Conservation (phyloP, 1,284 basidiomycete genomes). For the Ganoderma multipileum region DNA sequence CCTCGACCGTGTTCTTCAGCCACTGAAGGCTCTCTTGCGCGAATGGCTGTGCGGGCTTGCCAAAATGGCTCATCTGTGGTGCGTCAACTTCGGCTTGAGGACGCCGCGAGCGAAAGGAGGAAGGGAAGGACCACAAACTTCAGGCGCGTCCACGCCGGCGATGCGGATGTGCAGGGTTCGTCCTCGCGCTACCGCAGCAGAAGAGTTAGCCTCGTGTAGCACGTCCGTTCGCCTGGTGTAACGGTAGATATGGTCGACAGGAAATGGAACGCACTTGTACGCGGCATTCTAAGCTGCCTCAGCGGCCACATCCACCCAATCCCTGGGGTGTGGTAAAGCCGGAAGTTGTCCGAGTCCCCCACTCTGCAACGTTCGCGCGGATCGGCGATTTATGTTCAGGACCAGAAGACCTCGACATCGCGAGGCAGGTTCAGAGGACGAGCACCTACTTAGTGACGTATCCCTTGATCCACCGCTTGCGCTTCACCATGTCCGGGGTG, state of each 20-base stretch:
- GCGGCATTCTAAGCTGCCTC: neutral
- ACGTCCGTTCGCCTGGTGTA: neutral
- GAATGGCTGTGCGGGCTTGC: constrained; percentile 77
- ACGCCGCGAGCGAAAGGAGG: neutral
- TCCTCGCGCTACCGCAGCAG: constrained; percentile 56
- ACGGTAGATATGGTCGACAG: neutral
- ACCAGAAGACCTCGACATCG: neutral
- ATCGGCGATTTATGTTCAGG: neutral
- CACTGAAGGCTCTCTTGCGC: constrained; percentile 75
- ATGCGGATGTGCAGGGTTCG: constrained; percentile 86
- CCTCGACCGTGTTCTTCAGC: constrained; percentile 64
- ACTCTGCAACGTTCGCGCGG: constrained; percentile 55
- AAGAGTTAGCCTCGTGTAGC: neutral
- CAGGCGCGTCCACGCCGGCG: constrained; percentile 90
- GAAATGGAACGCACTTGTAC: neutral
- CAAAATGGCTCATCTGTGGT: constrained; percentile 68
- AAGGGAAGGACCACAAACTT: constrained; percentile 52
- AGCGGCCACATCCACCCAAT: constrained; percentile 70
- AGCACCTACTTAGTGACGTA: constrained; percentile 79
- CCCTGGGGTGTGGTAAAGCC: constrained; percentile 84
- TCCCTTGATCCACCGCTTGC: constrained; percentile 72
- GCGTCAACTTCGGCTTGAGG: neutral
- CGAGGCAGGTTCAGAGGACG: neutral
- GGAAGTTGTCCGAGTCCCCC: constrained; percentile 83
- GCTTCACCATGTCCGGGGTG: constrained; percentile 61